Base-by-base conservation (phyloP, 2,329 filamentous ascomycete species). In the Pezicula carpinea region DNA sequence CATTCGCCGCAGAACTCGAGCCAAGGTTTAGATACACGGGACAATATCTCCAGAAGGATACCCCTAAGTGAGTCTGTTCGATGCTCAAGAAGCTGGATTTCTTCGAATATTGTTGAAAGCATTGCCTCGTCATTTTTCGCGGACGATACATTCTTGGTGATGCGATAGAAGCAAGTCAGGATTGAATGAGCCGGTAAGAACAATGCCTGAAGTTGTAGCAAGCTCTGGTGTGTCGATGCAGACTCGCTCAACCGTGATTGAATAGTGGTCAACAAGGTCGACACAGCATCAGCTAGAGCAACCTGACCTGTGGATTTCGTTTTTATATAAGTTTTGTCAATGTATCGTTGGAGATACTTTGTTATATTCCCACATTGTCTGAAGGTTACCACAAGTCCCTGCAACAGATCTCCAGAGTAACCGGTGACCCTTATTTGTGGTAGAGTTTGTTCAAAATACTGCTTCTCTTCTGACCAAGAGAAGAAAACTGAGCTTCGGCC, bases 401-500 rank as follows among this genome's bases (percentile, higher is more conserved):
- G 63, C 4, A 73, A 65, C 1, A 83, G 74, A 55, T 79, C 79
- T 5, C 80, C 79, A 31, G 57, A 60, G 36, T 57, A 60, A 5
- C 63, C 63, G 0, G 78, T 75, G 35, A 82, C 70, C 40, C 78
- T 71, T 50, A 79, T 69, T 6, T 67, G 63, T 1, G 69, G 57
- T 1, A 77, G 56, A 2, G 66, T 64, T 8, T 75, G 70, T 14
- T 67, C 63, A 55, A 91, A 89, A 0, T 67, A 68, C 19, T 65
- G 66, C 22, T 71, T 71, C 3, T 70, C 68, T 2, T 71, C 62
- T 43, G 83, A 70, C 73, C 80, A 89, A 0, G 66, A 60, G 62
- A 89, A 93, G 29, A 93, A 75, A 2, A 85, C 72, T 0, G 87
- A 91, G 33, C 82, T 83, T 40, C 86, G 75, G 0, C 87, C 88